Evolutionary conservation across 2,329 filamentous ascomycete genomes (phyloP), one percentile per base, ranked within the genome.

Genomic region (Claviceps paspali): DNA sequence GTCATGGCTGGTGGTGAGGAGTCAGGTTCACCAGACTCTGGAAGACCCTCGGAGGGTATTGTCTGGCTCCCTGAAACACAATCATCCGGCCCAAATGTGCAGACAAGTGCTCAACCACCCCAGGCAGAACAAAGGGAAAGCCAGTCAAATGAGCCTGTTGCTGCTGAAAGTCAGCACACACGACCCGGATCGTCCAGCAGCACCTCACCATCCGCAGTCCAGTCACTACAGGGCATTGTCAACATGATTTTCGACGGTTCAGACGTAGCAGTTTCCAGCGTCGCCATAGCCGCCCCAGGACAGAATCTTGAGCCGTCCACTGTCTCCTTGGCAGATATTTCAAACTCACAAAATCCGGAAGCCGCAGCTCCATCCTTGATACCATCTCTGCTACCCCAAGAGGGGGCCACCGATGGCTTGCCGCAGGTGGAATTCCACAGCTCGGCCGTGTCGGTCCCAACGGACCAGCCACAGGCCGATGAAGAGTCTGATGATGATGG

Each of bases 261-360:
- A 14, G 39, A 37, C 23, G 26, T 33, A 9, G 41, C 48, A 22
- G 39, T 47, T 17, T 42, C 49, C 8, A 35, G 26, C 18, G 43
- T 46, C 9, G 36, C 51, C 12, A 38, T 54, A 35, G 39, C 45
- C 2, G 43, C 44, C 14, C 45, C 40, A 9, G n/a, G 36, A 9
- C 45, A 43, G 7, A 41, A 51, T 14, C 21, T 48, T 2, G 46
- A 52, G 3, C 50, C 48, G n/a, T 43, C 47, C 9, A 61, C 60
- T 2, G 46, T 63, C 18, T 59, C 59, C n/a, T 52, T 58, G 5
- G 57, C 60, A 14, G 59, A 57, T 27, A 56, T 63, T 11, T 57
- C 49, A 29, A 52, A 49, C 27, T 49, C 50, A 4, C 42, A 47
- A 17, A 52, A 49, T 23, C 41, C 49, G 3, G 45, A 44, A 5